phyloP scores from a whole-genome alignment of 2,329 filamentous ascomycete species.

The Neonectria faginata region DNA sequence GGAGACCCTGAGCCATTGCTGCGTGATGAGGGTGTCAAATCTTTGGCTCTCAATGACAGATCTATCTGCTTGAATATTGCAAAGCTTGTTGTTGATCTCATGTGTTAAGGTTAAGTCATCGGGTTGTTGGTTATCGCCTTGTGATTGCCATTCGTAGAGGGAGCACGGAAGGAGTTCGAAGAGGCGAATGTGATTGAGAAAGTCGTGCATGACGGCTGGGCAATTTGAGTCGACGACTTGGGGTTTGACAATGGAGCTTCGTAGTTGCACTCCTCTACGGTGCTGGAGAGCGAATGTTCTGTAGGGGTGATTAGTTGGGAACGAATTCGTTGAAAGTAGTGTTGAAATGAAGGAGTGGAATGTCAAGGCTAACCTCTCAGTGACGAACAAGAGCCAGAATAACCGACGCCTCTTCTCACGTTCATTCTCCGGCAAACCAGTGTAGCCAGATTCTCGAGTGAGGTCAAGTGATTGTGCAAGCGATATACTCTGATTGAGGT shows the following conservation, averaged over 20 bases:
- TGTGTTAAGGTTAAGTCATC: conserved; percentile 41
- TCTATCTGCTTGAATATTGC: conserved; percentile 43
- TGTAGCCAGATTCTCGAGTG: conserved; percentile 44
- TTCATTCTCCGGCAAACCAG: conserved; percentile 37
- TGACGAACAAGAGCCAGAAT: conserved; percentile 52
- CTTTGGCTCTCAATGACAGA: conserved; percentile 49
- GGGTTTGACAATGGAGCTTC: conserved; percentile 47
- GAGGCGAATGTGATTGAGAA: conserved; percentile 49
- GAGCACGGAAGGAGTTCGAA: conserved; percentile 47
- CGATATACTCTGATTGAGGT: conserved; percentile 49
- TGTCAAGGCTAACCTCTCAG: conserved; percentile 40
- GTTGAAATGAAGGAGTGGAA: accelerated
- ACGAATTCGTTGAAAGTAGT: background rate
- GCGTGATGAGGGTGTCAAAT: conserved; percentile 50
- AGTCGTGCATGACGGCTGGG: conserved; percentile 50
- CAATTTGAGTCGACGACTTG: conserved; percentile 48
- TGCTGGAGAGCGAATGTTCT: conserved; percentile 50
- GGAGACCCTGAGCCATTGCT: conserved; percentile 48
- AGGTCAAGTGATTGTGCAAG: conserved; percentile 46
- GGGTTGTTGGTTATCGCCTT: conserved; percentile 34
- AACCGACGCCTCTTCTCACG: conserved; percentile 46
- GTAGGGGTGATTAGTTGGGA: background rate
- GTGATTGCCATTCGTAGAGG: conserved; percentile 48
- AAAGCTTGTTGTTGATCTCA: conserved; percentile 44
- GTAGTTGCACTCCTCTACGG: conserved; percentile 46